Percentiles rank a stretch among this genome's conserved stretches.
Conservation (phyloP, 1,139 yeast genomes). For the Saccharomyces hybrid region DNA sequence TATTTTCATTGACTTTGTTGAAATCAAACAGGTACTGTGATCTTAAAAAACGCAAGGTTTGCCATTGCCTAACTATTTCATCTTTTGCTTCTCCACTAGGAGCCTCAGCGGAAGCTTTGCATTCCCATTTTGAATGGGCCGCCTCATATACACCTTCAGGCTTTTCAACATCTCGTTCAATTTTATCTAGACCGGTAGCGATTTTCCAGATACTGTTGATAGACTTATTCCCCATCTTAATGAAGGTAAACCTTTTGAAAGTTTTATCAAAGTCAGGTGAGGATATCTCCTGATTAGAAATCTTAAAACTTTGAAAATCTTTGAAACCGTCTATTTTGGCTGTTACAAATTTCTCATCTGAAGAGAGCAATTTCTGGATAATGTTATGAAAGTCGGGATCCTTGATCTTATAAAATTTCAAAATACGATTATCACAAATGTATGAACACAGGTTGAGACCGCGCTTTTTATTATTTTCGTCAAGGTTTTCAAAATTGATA, state of each 20-base stretch:
- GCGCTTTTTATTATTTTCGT: constrained; percentile 13
- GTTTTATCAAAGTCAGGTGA: constrained; percentile 12
- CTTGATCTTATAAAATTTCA: constrained; percentile 20
- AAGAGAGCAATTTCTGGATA: constrained; percentile 10
- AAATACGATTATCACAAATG: constrained; percentile 17
- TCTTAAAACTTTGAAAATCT: constrained; percentile 15
- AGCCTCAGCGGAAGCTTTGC: not conserved
- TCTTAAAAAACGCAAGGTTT: constrained; percentile 23
- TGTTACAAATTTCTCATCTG: constrained; percentile 16
- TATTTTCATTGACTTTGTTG: constrained; percentile 21
- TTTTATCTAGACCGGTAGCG: constrained; percentile 22
- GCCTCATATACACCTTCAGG: constrained; percentile 16
- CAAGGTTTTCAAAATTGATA: constrained; percentile 11
- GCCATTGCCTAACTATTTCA: constrained; percentile 27
- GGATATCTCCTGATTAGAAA: constrained; percentile 3
- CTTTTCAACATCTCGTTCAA: constrained; percentile 9
- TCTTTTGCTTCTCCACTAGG: constrained; percentile 7
- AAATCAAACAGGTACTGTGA: constrained; percentile 24
- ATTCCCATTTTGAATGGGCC: constrained; percentile 8
- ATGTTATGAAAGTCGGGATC: constrained; percentile 21
- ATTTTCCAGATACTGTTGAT: constrained; percentile 30
- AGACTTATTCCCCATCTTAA: constrained; percentile 28
- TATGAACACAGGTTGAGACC: constrained; percentile 15
- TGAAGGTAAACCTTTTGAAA: constrained; percentile 29
- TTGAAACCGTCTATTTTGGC: constrained; percentile 23